These are phyloP conservation scores for Fusarium caatingaense DNA, from an alignment of 2,329 filamentous ascomycete species.

Conservation along the genomic window DNA sequence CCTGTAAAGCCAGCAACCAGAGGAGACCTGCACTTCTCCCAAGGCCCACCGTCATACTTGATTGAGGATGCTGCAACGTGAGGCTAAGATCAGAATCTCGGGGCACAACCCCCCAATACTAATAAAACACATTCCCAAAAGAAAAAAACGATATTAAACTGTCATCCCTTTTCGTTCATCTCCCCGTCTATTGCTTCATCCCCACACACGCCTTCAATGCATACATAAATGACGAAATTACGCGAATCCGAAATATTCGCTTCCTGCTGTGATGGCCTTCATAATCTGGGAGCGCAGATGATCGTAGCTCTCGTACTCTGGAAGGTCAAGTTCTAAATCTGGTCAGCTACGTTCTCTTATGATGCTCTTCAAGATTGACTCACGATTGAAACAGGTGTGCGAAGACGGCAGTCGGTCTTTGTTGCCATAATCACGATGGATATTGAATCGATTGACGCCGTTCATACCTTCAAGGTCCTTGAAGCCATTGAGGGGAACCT, in stretches of 20 bases:
- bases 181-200: constrained; percentile 31
- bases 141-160: constrained; percentile 3
- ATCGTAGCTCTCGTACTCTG: constrained; percentile 98
- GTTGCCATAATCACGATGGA: constrained; percentile 96
- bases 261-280: constrained; percentile 97
- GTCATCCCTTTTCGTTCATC: constrained; percentile 16
- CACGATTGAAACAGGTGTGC: constrained; percentile 99
- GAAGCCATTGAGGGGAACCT: constrained; percentile 98
- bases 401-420: constrained; percentile 96
- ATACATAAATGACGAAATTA: constrained; percentile 57
- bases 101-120: constrained; percentile 19
- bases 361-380: constrained; percentile 60
- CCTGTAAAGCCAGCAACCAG: constrained; percentile 21
- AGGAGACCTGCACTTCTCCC: constrained; percentile 52
- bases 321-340: constrained; percentile 89
- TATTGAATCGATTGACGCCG: constrained; percentile 97
- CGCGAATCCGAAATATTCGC: constrained; percentile 97
- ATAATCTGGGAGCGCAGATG: constrained; percentile 85
- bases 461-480: constrained; percentile 99
- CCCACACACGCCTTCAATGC: constrained; percentile 35
- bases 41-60: constrained; percentile 5
- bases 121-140: constrained; percentile 12
- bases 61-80: constrained; percentile 1
- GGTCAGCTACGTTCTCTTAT: constrained; percentile 52
- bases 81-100: constrained; percentile 22